phyloP scores from a whole-genome alignment of 345 rosid species.

The Nasturtium officinale region DNA sequence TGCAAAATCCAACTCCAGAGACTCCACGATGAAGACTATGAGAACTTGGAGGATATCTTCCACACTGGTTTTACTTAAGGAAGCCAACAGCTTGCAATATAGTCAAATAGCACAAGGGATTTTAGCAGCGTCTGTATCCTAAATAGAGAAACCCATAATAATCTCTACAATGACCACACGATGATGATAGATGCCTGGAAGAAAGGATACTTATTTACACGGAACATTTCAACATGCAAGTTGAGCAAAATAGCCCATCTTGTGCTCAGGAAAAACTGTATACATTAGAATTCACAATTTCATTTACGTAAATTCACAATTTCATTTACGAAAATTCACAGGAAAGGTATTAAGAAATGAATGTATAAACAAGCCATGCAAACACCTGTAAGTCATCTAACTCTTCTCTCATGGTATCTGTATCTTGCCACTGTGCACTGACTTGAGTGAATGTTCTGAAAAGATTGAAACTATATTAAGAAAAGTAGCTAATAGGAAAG shows the following conservation, averaged over 20 bases:
- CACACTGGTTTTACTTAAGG: conserved; percentile 66
- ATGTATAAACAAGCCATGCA: conserved; percentile 27
- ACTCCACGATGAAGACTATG: conserved; percentile 95
- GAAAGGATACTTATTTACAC: conserved; percentile 98
- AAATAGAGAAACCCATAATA: conserved; percentile 6
- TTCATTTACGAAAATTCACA: not conserved
- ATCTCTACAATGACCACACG: not conserved
- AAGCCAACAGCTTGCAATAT: conserved; percentile 43
- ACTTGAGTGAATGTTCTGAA: conserved; percentile 98
- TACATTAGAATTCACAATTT: conserved; percentile 20
- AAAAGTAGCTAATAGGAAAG: conserved; percentile 17
- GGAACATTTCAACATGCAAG: conserved; percentile 97
- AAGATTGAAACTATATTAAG: conserved; percentile 17
- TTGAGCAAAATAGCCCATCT: conserved; percentile 98
- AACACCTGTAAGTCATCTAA: conserved; percentile 93
- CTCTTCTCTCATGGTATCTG: conserved; percentile 97
- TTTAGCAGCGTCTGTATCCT: not conserved
- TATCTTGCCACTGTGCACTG: conserved; percentile 97
- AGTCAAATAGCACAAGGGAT: not conserved
- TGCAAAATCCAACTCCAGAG: conserved; percentile 93
- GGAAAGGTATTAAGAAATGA: conserved; percentile 1
- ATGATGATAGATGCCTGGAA: conserved; percentile 20
- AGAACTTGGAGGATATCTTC: conserved; percentile 99
- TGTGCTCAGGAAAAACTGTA: conserved; percentile 96
- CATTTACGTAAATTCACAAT: not conserved